These are phyloP conservation scores for Diaporthe sp. DNA, from an alignment of 2,329 filamentous ascomycete species.

Conservation along the genomic window DNA sequence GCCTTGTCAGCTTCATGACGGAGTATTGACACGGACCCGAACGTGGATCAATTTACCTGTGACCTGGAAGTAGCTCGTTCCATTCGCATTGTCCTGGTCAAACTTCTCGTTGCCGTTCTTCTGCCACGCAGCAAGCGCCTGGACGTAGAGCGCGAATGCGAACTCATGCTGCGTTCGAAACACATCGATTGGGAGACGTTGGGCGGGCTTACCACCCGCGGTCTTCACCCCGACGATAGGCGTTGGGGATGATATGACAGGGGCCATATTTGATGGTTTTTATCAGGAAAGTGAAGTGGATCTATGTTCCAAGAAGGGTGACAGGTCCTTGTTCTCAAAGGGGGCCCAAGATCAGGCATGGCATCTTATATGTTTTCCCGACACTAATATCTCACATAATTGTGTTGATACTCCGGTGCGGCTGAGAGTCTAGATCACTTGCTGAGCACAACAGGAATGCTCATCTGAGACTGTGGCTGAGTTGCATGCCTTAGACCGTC, in stretches of 20 bases:
- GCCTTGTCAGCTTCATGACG: not conserved
- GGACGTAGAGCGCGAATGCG: conserved; percentile 30
- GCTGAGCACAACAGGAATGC: not conserved
- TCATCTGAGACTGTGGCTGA: not conserved
- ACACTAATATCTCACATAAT: not conserved
- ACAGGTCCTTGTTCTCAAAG: too few species aligned
- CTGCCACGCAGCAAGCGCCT: conserved; percentile 31
- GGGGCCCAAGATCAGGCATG: not conserved
- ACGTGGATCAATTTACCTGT: not conserved
- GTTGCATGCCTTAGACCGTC: not conserved
- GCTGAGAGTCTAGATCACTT: not conserved
- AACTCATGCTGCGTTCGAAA: conserved; percentile 15
- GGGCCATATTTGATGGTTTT: conserved; percentile 41
- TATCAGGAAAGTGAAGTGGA: not conserved
- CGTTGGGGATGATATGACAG: conserved; percentile 38
- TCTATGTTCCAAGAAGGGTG: not conserved
- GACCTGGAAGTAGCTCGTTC: conserved; percentile 10
- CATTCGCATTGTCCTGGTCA: conserved; percentile 25
- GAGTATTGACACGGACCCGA: rapidly evolving
- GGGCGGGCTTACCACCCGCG: not conserved
- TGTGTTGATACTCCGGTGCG: not conserved
- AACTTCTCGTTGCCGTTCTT: conserved; percentile 5
- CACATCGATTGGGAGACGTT: conserved; percentile 24
- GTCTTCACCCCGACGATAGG: not conserved
- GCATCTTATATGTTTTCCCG: not conserved